These are phyloP conservation scores for Prunella vulgaris DNA, from an alignment of 257 asterid species.

Conservation along the genomic window DNA sequence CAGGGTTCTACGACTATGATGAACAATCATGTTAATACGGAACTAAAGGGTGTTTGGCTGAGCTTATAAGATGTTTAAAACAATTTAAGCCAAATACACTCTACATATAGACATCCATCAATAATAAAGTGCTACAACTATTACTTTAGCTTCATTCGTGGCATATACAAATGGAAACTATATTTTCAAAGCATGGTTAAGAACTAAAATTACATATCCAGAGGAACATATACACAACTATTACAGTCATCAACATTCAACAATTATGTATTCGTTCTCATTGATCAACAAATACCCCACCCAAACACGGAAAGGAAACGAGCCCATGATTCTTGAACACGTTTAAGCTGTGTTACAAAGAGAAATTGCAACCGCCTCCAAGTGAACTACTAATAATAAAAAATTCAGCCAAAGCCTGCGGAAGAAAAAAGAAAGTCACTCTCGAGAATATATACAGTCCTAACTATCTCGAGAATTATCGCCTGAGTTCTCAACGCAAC, in stretches of 20 bases:
- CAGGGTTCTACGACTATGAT: slow-evolving; percentile 4
- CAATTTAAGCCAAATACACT: too few species aligned
- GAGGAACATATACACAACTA: slow-evolving; percentile 19
- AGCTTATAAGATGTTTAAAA: too few species aligned
- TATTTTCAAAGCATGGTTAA: neutral
- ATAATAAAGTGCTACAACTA: neutral
- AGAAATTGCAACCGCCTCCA: slow-evolving; percentile 22
- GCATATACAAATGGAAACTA: neutral
- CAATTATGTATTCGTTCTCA: slow-evolving; percentile 12
- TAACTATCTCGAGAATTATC: slow-evolving; percentile 1
- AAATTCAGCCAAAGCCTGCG: slow-evolving; percentile 25
- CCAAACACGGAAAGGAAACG: slow-evolving; percentile 5
- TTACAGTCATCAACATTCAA: slow-evolving; percentile 18
- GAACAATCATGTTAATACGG: neutral
- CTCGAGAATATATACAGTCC: neutral
- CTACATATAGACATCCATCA: neutral
- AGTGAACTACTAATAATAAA: slow-evolving; percentile 12
- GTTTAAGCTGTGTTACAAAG: slow-evolving; percentile 4
- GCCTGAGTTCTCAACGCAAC: neutral
- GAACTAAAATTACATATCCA: slow-evolving; percentile 16
- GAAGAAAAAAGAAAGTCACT: neutral
- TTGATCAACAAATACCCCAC: slow-evolving; percentile 19
- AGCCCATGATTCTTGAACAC: neutral
- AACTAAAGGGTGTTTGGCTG: neutral
- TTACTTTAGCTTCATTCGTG: neutral